A percentile compares a stretch with the other conserved stretches of the same genome.
Conservation (phyloP, 495 filamentous ascomycete species). For the Xylaria curta region DNA sequence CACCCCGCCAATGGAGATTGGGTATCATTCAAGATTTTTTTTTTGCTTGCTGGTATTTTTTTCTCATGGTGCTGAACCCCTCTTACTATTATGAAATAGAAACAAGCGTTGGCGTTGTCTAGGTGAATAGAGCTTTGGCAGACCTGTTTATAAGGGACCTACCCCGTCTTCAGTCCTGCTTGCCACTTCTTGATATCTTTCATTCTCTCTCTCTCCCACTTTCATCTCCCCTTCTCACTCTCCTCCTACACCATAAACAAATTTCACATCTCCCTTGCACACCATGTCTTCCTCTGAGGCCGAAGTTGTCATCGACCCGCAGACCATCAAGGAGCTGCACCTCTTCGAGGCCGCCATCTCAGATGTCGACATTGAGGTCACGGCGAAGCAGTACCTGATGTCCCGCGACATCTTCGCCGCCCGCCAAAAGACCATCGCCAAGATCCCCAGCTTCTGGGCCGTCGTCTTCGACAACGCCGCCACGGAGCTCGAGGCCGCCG, state of each 20-base stretch:
- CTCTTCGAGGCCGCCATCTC: constrained; percentile 30
- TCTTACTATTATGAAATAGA: constrained; percentile 23
- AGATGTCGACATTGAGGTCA: constrained; percentile 30
- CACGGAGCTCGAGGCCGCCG: constrained; percentile 69
- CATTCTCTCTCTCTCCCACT: constrained; percentile 8
- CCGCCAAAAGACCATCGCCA: constrained; percentile 62
- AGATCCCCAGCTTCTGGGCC: constrained; percentile 77
- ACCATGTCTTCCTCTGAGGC: constrained; percentile 26
- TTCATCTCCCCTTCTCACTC: not conserved
- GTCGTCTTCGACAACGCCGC: constrained; percentile 74
- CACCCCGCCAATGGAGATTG: constrained; percentile 25
- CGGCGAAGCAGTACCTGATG: constrained; percentile 32
- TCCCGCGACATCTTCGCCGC: constrained; percentile 57
- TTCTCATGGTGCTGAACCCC: constrained; percentile 10
- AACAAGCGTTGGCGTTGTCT: constrained; percentile 23
- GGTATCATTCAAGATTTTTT: constrained; percentile 24
- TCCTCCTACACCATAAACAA: constrained; percentile 2
- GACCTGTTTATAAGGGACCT: constrained; percentile 13
- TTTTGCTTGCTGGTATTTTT: not conserved
- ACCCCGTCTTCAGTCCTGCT: not conserved
- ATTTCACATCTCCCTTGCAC: not conserved
- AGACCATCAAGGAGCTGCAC: constrained; percentile 32
- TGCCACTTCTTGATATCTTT: constrained; percentile 5
- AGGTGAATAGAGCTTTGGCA: constrained; percentile 12
- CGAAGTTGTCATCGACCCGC: constrained; percentile 26